Percentiles rank a stretch among this genome's conserved stretches.
phyloP scores from a whole-genome alignment of 345 rosid genomes.

The Psidium guajava region DNA sequence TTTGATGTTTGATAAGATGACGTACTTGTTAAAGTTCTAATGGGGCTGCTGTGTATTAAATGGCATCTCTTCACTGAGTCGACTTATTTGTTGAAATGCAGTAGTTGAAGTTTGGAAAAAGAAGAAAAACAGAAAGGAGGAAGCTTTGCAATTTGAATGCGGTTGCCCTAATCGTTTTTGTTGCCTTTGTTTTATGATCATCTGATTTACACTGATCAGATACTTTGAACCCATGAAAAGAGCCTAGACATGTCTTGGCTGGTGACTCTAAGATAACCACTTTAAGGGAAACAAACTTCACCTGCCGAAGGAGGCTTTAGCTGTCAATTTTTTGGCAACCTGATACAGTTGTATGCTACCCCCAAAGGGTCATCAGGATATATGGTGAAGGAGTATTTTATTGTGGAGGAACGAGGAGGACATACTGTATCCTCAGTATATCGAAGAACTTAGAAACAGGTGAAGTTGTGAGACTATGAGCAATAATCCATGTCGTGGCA shows the following conservation, averaged over 20 bases:
- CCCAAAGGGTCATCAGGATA: background rate
- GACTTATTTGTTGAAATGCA: background rate
- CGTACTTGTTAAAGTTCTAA: background rate
- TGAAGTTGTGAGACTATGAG: background rate
- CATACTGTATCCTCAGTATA: background rate
- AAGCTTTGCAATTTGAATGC: background rate
- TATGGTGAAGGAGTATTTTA: background rate
- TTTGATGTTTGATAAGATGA: background rate
- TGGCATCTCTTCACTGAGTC: background rate
- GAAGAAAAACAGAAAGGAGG: background rate
- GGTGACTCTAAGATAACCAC: background rate
- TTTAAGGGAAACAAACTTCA: background rate
- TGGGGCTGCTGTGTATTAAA: background rate
- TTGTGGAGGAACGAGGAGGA: background rate
- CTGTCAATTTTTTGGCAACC: background rate
- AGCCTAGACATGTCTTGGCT: background rate
- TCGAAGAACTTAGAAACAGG: background rate
- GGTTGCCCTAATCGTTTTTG: background rate
- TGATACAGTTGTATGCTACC: background rate
- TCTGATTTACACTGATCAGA: background rate
- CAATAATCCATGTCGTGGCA: background rate
- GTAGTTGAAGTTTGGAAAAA: background rate
- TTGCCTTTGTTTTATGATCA: background rate
- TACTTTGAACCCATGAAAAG: background rate
- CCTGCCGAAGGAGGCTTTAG: background rate